Evolutionary conservation across 768 basidiomycete genomes (phyloP).

Genomic region (Amanita exitialis): DNA sequence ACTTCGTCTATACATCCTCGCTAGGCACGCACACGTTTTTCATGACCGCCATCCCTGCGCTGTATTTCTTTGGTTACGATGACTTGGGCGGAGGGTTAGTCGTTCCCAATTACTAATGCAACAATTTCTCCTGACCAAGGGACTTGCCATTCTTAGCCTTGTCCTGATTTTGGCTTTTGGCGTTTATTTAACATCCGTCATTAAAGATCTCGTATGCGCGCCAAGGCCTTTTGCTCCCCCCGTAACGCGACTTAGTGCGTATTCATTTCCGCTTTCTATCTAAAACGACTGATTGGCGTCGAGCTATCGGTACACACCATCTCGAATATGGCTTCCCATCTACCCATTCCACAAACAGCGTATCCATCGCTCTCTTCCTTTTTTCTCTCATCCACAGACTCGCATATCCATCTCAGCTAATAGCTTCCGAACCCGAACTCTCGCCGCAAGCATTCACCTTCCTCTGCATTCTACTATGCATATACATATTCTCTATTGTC

Average conservation of each 20-base stretch:
- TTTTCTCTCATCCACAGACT: slow-evolving; percentile 49
- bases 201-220: slow-evolving; percentile 85
- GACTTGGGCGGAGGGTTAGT: slow-evolving; percentile 68
- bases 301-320: slow-evolving; percentile 72
- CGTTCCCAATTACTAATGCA: background rate
- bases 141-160: background rate
- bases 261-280: background rate
- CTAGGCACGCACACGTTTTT: slow-evolving; percentile 89
- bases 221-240: slow-evolving; percentile 89
- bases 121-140: background rate
- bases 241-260: slow-evolving; percentile 77
- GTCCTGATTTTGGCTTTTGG: slow-evolving; percentile 58
- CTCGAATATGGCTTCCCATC: slow-evolving; percentile 95
- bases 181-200: slow-evolving; percentile 78
- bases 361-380: slow-evolving; percentile 83
- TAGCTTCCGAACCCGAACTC: slow-evolving; percentile 21
- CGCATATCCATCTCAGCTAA: slow-evolving; percentile 20
- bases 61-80: slow-evolving; percentile 82
- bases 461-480: slow-evolving; percentile 31
- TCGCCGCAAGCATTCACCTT: slow-evolving; percentile 34
- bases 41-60: slow-evolving; percentile 76
- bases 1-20: slow-evolving; percentile 76
- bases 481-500: slow-evolving; percentile 65
- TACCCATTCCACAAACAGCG: slow-evolving; percentile 86
- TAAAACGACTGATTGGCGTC: background rate